These are phyloP conservation scores for Iris macrosiphon DNA, from an alignment of 106 monocot genomes.

Conservation along the genomic window DNA sequence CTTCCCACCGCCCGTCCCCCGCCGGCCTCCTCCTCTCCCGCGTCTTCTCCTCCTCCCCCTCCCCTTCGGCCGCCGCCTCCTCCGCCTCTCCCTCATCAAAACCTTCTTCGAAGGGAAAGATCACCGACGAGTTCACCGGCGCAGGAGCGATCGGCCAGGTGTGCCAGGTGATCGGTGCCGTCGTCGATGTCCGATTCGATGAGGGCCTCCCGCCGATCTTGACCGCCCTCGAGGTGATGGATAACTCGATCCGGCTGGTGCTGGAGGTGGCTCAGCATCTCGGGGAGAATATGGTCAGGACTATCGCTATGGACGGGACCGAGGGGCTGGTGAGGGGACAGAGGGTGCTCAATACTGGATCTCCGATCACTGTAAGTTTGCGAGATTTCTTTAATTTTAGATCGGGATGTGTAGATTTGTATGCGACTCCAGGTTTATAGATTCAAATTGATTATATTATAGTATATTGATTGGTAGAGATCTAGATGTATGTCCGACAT, in stretches of 20 bases:
- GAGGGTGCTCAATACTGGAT: conserved; percentile 73
- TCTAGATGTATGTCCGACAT: too few species aligned
- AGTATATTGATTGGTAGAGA: too few species aligned
- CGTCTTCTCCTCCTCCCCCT: conserved; percentile 6
- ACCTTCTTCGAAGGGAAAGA: too few species aligned
- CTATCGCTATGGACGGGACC: conserved; percentile 82
- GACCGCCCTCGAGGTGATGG: conserved; percentile 54
- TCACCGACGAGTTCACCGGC: conserved; percentile 76
- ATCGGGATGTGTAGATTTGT: too few species aligned
- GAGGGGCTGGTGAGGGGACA: conserved; percentile 73
- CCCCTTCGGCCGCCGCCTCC: neutral
- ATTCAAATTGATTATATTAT: too few species aligned
- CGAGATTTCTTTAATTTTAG: too few species aligned
- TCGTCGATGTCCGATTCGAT: conserved; percentile 49
- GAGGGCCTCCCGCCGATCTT: conserved; percentile 44
- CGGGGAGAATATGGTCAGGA: conserved; percentile 71
- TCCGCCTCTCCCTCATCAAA: conserved; percentile 11
- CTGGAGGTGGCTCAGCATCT: conserved; percentile 71
- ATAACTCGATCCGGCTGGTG: conserved; percentile 59
- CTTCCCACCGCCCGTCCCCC: conserved; percentile 31
- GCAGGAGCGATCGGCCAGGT: conserved; percentile 64
- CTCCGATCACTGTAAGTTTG: conserved; percentile 64
- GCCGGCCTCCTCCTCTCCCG: conserved; percentile 41
- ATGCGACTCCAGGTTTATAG: too few species aligned
- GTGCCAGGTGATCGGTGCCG: conserved; percentile 62